Evolutionary conservation across 2,329 filamentous ascomycete genomes (phyloP), one percentile per base, ranked within the genome.

Genomic region (Talaromyces sp.): DNA sequence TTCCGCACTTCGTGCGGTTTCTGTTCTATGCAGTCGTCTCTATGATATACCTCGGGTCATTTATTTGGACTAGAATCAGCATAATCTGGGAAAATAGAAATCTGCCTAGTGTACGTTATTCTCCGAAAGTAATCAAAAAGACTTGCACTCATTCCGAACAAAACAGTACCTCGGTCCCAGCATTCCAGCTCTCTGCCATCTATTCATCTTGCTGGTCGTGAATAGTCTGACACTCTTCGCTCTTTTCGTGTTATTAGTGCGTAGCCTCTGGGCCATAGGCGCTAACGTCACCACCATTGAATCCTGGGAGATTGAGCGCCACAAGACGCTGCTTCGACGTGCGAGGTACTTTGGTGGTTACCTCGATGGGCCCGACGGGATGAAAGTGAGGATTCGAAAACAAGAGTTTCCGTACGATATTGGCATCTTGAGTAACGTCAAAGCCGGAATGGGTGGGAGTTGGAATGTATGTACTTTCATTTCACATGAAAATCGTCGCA

Each of bases 351-450:
- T 84, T 21, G 86, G 86, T 1, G 86, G 86, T 5, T 84, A 80
- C 63, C 76, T 88, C 0, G 78, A 84, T 39, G 83, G 80, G 0
- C 84, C 85, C 0, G 83, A 86, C 50, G 86, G 86, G 2, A 73
- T 75, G 2, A 78, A 78, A 64, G 68, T 88, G 7, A 77, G 75
- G 12, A 84, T 88, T 52, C 73, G 74, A 58, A 82, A 80, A 61
- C 86, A 88, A 66, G 86, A 88, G 66, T 88, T 87, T 66, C 86
- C 86, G 0, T 88, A 86, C 70, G 86, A 88, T 65, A 82, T 88
- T 58, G 86, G 86, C 5, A 83, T 88, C 59, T 86, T 80, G 77
- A 68, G 75, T 2, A 88, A 88, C 65, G 77, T 87, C 25, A 81
- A 76, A 56, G 82, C 84, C 63, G 83, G 82, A 18, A 87, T 88